These are phyloP conservation scores for Mixia osmundae DNA, from an alignment of 1,284 basidiomycete genomes.

Conservation along the genomic window DNA sequence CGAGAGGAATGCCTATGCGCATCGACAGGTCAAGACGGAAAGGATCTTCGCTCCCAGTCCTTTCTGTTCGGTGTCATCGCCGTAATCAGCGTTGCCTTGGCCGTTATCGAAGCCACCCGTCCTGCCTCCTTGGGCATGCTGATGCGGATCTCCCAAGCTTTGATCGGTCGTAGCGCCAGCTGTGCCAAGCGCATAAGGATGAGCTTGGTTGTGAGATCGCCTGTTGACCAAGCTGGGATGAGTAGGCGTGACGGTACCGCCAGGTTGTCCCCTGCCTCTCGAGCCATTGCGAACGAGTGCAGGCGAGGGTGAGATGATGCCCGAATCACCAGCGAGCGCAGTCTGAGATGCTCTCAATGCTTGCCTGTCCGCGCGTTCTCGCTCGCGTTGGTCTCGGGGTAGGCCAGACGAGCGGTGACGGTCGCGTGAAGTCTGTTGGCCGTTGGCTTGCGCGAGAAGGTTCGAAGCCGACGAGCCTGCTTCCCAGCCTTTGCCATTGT, in stretches of 20 bases:
- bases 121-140: slow-evolving; percentile 2
- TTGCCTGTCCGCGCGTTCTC: slow-evolving; percentile 26
- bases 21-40: no score
- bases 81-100: not conserved
- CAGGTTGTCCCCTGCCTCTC: slow-evolving; percentile 29
- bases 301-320: slow-evolving; percentile 36
- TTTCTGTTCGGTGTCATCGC: no score
- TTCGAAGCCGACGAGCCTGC: slow-evolving; percentile 29
- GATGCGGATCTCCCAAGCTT: no score
- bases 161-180: no score
- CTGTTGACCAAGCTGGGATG: slow-evolving; percentile 19
- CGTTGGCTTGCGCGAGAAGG: slow-evolving; percentile 19
- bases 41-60: no score
- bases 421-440: slow-evolving; percentile 16
- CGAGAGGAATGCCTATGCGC: no score
- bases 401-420: slow-evolving; percentile 19
- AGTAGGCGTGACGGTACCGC: slow-evolving; percentile 34
- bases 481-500: slow-evolving; percentile 89
- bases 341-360: slow-evolving; percentile 22
- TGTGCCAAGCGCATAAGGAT: no score
- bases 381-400: slow-evolving; percentile 21
- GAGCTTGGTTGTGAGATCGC: slow-evolving; percentile 5
- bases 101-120: slow-evolving; percentile 6
- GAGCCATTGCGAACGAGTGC: slow-evolving; percentile 47
- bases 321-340: slow-evolving; percentile 16